Evolutionary conservation across 2,329 filamentous ascomycete species (phyloP).

Genomic region (Penicillium corylophilum): DNA sequence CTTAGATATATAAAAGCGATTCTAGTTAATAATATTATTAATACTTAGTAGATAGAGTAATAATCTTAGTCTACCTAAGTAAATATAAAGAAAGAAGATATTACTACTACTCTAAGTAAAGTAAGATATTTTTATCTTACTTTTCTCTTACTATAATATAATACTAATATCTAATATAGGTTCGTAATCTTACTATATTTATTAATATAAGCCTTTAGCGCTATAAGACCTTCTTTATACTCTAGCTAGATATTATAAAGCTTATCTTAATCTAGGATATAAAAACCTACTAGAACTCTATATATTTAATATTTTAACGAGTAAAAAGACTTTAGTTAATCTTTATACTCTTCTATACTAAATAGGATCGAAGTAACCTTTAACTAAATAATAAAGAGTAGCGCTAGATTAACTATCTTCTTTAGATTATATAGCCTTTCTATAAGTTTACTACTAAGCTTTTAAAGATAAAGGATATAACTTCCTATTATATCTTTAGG

Average conservation of each 20-base stretch:
- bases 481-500: neutral
- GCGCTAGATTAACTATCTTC: neutral
- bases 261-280: neutral
- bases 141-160: neutral
- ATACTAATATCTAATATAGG: neutral
- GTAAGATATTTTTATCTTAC: conserved; percentile 7
- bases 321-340: neutral
- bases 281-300: neutral
- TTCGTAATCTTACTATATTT: conserved; percentile 1
- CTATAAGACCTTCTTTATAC: neutral
- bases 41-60: neutral
- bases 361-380: neutral
- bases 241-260: neutral
- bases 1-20: conserved; percentile 7
- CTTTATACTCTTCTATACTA: neutral
- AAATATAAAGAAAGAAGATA: neutral
- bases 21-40: neutral
- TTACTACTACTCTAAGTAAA: conserved; percentile 1
- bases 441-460: neutral
- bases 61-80: neutral
- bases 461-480: neutral
- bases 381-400: neutral
- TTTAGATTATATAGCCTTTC: neutral
- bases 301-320: neutral
- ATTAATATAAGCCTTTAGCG: conserved; percentile 1